A percentile compares a stretch with the other conserved stretches of the same genome.
phyloP scores from a whole-genome alignment of 345 rosid genomes.

The Diplotaxis tenuifolia region DNA sequence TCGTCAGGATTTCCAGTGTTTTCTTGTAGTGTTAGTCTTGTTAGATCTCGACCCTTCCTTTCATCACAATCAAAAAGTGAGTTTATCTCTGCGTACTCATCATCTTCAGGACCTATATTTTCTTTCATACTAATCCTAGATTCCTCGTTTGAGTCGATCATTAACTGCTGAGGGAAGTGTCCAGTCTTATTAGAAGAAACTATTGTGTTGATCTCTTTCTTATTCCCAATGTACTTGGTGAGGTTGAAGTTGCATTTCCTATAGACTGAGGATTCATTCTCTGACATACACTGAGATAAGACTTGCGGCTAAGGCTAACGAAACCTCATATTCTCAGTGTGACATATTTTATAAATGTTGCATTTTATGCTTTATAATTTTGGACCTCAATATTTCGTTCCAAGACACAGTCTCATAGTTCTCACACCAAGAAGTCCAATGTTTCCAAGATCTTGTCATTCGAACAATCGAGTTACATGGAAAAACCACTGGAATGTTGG shows the following conservation, averaged over 20 bases:
- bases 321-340: conserved; percentile 44
- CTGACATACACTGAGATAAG: neutral
- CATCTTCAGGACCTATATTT: conserved; percentile 16
- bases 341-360: neutral
- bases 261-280: conserved; percentile 39
- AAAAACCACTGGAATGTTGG: neutral
- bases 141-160: neutral
- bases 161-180: neutral
- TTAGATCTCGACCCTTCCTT: neutral
- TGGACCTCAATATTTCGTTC: neutral
- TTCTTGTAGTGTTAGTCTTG: too few relatives aligned
- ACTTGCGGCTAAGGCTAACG: conserved; percentile 60
- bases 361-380: neutral
- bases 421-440: neutral
- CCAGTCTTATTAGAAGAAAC: conserved; percentile 18
- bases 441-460: neutral
- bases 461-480: neutral
- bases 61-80: conserved; percentile 15
- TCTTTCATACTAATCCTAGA: conserved; percentile 3
- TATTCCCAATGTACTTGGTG: conserved; percentile 31
- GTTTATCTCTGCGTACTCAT: conserved; percentile 28
- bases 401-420: neutral
- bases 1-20: too few relatives aligned
- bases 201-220: conserved; percentile 39
- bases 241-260: conserved; percentile 58